Base-by-base conservation (phyloP, 2,329 filamentous ascomycete genomes). In the Paracorniculantispora psalliotae region DNA sequence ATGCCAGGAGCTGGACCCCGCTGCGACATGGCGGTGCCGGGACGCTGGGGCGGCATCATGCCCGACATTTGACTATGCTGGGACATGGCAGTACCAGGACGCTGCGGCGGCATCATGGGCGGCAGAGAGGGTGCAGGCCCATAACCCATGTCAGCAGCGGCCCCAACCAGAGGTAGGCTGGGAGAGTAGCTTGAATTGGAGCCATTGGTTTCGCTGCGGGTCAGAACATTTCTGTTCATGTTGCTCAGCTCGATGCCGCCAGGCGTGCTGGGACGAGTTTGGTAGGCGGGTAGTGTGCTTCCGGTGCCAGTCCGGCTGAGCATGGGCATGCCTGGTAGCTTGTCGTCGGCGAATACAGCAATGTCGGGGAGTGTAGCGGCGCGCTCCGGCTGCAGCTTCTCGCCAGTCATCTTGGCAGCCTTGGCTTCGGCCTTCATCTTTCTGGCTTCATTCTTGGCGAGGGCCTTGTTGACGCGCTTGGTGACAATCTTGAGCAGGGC, bases 391-490 rank as follows among this genome's bases (percentile, higher is more conserved):
- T 74, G 72, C 23, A 75, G 68, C 62, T 80, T 78, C 52, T 82
- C 83, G 54, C 83, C 71, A 44, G 78, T 79, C 68, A 81, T 82
- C 65, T 78, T 79, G 3, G 80, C 81, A 19, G 74, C 76, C 66
- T 75, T 81, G 26, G 74, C 59, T 62, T 81, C 81, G 0, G 77
- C 79, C 67, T 77, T 82, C 25, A 75, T 74, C 65, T 81, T 79
- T 66, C 81, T 83, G 62, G 79, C 80, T 70, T 89, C 86, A 56
- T 94, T 89, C 66, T 92, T 91, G 54, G 87, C 89, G 26, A 97
- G 76, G 0, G 92, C 93, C 72, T 91, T 92, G 74, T 94, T 91
- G 67, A 96, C 90, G 75, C 94, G 97, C 67, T 80, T 83, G 57
- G 86, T 86, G 4, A 97, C 92, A 64, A 97, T 94, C 65, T 86